Evolutionary conservation across 2,329 filamentous ascomycete genomes (phyloP).

Genomic region (Fusarium circinatum): DNA sequence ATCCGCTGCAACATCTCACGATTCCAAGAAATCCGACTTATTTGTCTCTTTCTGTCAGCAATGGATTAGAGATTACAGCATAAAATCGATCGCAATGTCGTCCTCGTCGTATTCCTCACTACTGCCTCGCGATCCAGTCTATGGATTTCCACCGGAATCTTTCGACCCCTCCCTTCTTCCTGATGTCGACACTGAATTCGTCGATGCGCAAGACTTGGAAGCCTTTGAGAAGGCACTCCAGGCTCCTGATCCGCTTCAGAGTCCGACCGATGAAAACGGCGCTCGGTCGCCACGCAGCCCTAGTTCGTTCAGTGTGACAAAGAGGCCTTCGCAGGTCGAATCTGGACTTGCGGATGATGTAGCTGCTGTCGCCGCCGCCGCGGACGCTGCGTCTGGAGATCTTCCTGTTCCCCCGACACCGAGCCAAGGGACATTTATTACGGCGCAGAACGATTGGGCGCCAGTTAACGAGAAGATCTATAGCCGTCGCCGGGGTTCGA

Average conservation of each 20-base stretch:
- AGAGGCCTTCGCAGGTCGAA: slow-evolving; percentile 51
- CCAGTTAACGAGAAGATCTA: slow-evolving; percentile 80
- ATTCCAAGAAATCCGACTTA: not conserved
- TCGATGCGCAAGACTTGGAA: slow-evolving; percentile 75
- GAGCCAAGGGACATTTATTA: slow-evolving; percentile 71
- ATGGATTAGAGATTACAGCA: slow-evolving; percentile 28
- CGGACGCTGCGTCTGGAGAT: slow-evolving; percentile 53
- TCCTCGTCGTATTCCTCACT: slow-evolving; percentile 36
- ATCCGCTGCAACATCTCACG: slow-evolving; percentile 3
- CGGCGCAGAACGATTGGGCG: slow-evolving; percentile 95
- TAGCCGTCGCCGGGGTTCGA: slow-evolving; percentile 51
- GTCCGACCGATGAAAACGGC: slow-evolving; percentile 63
- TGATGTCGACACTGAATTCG: slow-evolving; percentile 83
- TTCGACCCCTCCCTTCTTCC: slow-evolving; percentile 78
- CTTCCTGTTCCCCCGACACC: slow-evolving; percentile 38
- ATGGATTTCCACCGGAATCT: slow-evolving; percentile 69
- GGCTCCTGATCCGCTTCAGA: slow-evolving; percentile 80
- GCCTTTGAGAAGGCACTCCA: slow-evolving; percentile 84
- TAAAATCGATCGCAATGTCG: slow-evolving; percentile 37
- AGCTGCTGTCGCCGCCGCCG: slow-evolving; percentile 51
- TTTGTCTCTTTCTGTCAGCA: not conserved
- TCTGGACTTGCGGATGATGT: slow-evolving; percentile 47
- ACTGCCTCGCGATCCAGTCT: slow-evolving; percentile 47
- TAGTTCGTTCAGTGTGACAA: slow-evolving; percentile 56
- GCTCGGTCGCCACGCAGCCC: slow-evolving; percentile 55